Base-by-base conservation (phyloP, 805 yeast genomes). In the Candida arabinofermentans region DNA sequence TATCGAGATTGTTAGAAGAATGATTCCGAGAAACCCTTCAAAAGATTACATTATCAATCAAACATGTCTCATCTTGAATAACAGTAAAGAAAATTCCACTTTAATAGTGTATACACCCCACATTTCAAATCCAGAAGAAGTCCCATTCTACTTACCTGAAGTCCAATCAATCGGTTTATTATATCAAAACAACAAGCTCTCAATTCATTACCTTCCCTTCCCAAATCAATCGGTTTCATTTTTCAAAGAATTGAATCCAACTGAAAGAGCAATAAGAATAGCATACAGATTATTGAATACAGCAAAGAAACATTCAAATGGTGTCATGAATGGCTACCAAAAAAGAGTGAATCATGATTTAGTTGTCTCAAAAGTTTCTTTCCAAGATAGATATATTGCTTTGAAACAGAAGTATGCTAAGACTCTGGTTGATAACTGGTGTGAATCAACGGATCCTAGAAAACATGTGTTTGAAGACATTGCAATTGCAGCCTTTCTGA, bases 391-490 rank as follows among this genome's bases (percentile, higher is more conserved):
- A 44, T 91, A 91, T 60, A 81, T 87, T 22, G 69, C 75, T 17
- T 69, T 91, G 54, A 91, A 91, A 63, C 86, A 84, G 60, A 85
- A 82, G 61, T 85, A 90, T 59, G 87, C 96, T 0, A 77, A 81
- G 22, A 62, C 66, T 14, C 65, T 91, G 37, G 89, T 89, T 10
- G 86, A 81, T 31, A 75, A 73, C 49, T 91, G 98, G 98, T 79
- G 74, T n/a, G 98, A 91, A 63, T 80, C 83, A 24, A 91, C 98
- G 2, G 97, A 91, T 62, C 97, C 97, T 3, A 77, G 83, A 52
- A 91, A 91, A 60, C 98, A 91, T 65, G 97, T 91, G 0, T 91
- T 90, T 66, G 98, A 91, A 67, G 98, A 91, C 60, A 76, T 91
- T 40, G 95, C 96, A 3, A 90, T 91, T 51, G 97, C 97, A 1